phyloP scores from a whole-genome alignment of 2,329 filamentous ascomycete species.

The Ascochyta rabiei region DNA sequence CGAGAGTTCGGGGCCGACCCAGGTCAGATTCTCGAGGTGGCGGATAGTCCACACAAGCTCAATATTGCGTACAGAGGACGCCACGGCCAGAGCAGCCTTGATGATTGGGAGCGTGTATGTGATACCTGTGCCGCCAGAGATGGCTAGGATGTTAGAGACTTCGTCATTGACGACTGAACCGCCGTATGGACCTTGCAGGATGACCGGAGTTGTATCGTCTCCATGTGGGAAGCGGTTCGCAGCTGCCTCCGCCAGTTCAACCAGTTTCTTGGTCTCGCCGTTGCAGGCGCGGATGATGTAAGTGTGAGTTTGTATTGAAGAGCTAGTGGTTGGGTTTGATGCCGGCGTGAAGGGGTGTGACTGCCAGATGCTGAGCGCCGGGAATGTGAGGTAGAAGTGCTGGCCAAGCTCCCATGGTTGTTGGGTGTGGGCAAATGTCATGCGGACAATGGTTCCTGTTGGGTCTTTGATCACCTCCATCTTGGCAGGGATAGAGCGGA shows the following conservation, averaged over 20 bases:
- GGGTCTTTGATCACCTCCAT: constrained; percentile 59
- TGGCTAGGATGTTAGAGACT: constrained; percentile 31
- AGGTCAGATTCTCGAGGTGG: constrained; percentile 28
- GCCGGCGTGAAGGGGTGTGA: constrained; percentile 67
- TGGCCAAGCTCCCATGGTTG: constrained; percentile 69
- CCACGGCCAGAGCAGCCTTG: constrained; percentile 16
- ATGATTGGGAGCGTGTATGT: constrained; percentile 36
- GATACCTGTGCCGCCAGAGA: constrained; percentile 41
- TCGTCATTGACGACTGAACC: constrained; percentile 17
- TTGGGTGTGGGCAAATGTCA: constrained; percentile 68
- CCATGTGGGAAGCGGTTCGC: constrained; percentile 7
- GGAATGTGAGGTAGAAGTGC: constrained; percentile 73
- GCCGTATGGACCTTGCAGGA: constrained; percentile 38
- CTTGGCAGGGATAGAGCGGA: constrained; percentile 59
- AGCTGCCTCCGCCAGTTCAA: constrained; percentile 24
- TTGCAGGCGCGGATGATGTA: constrained; percentile 39
- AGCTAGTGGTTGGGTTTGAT: constrained; percentile 5
- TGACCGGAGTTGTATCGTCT: constrained; percentile 18
- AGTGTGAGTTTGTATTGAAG: constrained; percentile 23
- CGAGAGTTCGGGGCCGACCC: constrained; percentile 28
- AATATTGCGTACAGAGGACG: constrained; percentile 16
- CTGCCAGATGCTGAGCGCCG: constrained; percentile 70
- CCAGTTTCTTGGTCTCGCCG: constrained; percentile 37
- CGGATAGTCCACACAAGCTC: constrained; percentile 35
- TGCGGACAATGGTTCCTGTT: constrained; percentile 61